Conservation (phyloP, 2,329 filamentous ascomycete species). For the Neonectria sp. region DNA sequence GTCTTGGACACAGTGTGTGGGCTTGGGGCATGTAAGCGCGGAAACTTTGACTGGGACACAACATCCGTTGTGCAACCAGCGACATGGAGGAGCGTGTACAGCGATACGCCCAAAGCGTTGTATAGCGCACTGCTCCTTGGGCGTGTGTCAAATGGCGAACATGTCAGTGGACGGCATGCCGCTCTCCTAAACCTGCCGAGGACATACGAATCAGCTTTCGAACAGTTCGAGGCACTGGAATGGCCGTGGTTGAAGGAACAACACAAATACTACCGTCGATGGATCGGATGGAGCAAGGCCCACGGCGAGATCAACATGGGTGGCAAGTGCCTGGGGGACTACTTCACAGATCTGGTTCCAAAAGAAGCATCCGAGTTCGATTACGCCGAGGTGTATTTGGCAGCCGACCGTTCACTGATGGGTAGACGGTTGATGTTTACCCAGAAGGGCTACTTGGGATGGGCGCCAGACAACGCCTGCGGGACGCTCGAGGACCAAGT, state of each 20-base stretch:
- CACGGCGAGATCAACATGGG: conserved; percentile 23
- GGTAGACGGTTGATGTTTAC: conserved; percentile 31
- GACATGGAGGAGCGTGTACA: conserved; percentile 22
- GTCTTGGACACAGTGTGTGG: conserved; percentile 24
- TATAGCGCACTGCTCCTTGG: conserved; percentile 27
- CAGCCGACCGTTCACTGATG: conserved; percentile 25
- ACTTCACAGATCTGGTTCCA: conserved; percentile 26
- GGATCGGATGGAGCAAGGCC: conserved; percentile 20
- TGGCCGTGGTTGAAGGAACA: conserved; percentile 29
- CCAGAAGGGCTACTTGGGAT: conserved; percentile 25
- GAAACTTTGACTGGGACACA: conserved; percentile 28
- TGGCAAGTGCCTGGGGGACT: conserved; percentile 11
- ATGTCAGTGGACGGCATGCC: conserved; percentile 18
- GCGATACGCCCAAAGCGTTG: conserved; percentile 15
- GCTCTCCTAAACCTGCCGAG: conserved; percentile 25
- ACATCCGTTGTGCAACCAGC: conserved; percentile 19
- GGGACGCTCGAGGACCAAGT: conserved; percentile 22
- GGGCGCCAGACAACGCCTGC: conserved; percentile 29
- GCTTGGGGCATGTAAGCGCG: conserved; percentile 25
- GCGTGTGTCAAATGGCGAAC: conserved; percentile 27
- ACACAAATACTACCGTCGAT: conserved; percentile 29
- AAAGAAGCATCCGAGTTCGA: conserved; percentile 24
- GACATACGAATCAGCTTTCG: conserved; percentile 13
- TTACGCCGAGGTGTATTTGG: conserved; percentile 27
- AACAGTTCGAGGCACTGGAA: conserved; percentile 15